Conservation (phyloP, 2,329 filamentous ascomycete genomes). For the Pseudogymnoascus sp. region DNA sequence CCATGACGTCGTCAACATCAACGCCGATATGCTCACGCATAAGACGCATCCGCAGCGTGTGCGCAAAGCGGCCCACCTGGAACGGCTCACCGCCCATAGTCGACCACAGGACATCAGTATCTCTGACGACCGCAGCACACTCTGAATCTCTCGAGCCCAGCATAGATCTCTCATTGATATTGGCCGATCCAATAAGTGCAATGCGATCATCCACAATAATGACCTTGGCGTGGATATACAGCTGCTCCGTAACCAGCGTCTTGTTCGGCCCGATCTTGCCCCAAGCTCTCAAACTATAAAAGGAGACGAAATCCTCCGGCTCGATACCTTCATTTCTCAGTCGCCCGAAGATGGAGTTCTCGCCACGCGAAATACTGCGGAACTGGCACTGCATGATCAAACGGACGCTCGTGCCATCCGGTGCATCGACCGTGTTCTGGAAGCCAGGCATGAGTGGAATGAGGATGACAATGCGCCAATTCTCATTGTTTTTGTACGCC, state of each 20-base stretch:
- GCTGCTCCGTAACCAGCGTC: constrained; percentile 81
- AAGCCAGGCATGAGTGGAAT: constrained; percentile 98
- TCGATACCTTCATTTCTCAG: constrained; percentile 73
- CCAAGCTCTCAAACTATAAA: constrained; percentile 89
- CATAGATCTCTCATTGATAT: constrained; percentile 98
- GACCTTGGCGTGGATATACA: constrained; percentile 96
- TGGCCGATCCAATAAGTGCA: constrained; percentile 90
- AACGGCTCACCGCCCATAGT: constrained; percentile 87
- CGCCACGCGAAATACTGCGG: constrained; percentile 87
- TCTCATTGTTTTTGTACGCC: constrained; percentile 72
- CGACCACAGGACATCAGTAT: constrained; percentile 86
- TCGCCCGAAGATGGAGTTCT: constrained; percentile 83
- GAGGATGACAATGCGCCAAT: constrained; percentile 82
- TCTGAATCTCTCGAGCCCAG: constrained; percentile 87
- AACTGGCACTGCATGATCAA: constrained; percentile 97
- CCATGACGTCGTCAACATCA: constrained; percentile 83
- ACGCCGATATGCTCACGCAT: constrained; percentile 97
- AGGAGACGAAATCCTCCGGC: constrained; percentile 89
- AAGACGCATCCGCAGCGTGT: constrained; percentile 81
- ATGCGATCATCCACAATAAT: constrained; percentile 93
- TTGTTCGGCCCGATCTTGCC: constrained; percentile 79
- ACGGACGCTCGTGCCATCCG: constrained; percentile 88
- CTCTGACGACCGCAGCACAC: constrained; percentile 78
- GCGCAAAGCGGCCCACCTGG: constrained; percentile 82
- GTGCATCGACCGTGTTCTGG: constrained; percentile 89